Evolutionary conservation across 495 filamentous ascomycete species (phyloP).

Genomic region (Annulohypoxylon stygium): DNA sequence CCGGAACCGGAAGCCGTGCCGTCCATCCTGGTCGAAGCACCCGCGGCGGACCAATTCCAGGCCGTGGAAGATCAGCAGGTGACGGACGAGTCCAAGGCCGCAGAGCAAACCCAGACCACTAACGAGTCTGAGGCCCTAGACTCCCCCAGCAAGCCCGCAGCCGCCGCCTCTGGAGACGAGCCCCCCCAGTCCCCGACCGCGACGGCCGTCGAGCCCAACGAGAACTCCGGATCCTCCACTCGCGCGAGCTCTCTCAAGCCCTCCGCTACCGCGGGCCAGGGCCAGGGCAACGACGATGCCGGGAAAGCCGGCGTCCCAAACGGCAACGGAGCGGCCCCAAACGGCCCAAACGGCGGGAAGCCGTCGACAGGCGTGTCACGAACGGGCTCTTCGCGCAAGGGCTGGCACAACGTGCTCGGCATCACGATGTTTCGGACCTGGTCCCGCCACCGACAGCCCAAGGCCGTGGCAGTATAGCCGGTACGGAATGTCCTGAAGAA

Average conservation of each 20-base stretch:
- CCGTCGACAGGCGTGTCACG: slow-evolving; percentile 11
- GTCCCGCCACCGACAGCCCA: slow-evolving; percentile 31
- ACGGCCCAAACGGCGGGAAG: background rate
- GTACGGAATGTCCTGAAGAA: background rate
- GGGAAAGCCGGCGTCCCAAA: background rate
- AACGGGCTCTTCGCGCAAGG: slow-evolving; percentile 18
- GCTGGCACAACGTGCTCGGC: slow-evolving; percentile 37
- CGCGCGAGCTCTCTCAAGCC: slow-evolving; percentile 19
- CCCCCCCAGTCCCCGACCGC: slow-evolving; percentile 10
- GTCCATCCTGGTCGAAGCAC: background rate
- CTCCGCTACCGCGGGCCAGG: background rate
- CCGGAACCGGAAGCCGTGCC: slow-evolving; percentile 15
- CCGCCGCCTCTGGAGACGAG: slow-evolving; percentile 3
- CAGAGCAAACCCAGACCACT: slow-evolving; percentile 7
- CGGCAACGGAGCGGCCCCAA: background rate
- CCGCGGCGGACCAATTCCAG: slow-evolving; percentile 4
- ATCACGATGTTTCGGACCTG: slow-evolving; percentile 29
- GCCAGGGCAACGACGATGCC: slow-evolving; percentile 2
- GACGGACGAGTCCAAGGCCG: slow-evolving; percentile 3
- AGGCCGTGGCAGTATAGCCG: slow-evolving; percentile 22
- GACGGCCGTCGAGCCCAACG: slow-evolving; percentile 10
- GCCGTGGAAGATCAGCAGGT: slow-evolving; percentile 9
- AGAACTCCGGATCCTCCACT: slow-evolving; percentile 1
- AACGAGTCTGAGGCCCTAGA: slow-evolving; percentile 22
- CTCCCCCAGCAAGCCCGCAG: background rate